Evolutionary conservation across 805 yeast species (phyloP), one percentile per base, ranked within the genome.

Genomic region (Metschnikowia borealis): DNA sequence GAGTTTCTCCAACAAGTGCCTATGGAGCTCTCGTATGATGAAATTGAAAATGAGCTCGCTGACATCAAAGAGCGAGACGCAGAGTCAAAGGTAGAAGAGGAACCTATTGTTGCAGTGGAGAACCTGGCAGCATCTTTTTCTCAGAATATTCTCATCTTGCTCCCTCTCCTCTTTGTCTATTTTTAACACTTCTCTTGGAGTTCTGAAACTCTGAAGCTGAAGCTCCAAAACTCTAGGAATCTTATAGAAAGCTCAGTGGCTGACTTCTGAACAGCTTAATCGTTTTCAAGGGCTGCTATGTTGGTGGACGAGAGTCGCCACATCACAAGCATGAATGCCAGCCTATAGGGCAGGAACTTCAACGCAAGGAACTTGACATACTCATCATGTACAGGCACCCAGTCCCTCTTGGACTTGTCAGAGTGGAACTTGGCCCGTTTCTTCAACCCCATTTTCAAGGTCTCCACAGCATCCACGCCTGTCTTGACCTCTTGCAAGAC

Each of bases 251-350:
- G 29, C 11, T 5, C 11, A 8, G 11, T 3, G 29, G 29, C 10
- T 26, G 11, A 8, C 11, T 26, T 26, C 11, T 8, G 5, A 5
- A 10, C 29, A 26, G 3, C 29, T 26, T 29, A 47, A 11, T 47
- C 48, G 17, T 53, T 53, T 48, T 64, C 70, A 46, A 74, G 59
- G 2, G 70, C 82, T 1, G 77, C 84, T 41, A 84, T 70, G 49
- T 78, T 70, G 1, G 86, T 82, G 33, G 80, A 71, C 18, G 87
- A 75, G 23, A 86, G 56, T 53, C 90, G 74, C 96, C 96, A 89
- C 54, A 88, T 62, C 2, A 87, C 55, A 60, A 85, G 62, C 88
- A 86, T 87, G 46, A 87, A 77, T 2, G 81, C 78, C 21, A 85
- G 75, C 48, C 84, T 71, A 62, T 84, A 84, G 0, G 97, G 97